Base-by-base conservation (phyloP, 2,329 filamentous ascomycete genomes). In the Alternaria arborescens region DNA sequence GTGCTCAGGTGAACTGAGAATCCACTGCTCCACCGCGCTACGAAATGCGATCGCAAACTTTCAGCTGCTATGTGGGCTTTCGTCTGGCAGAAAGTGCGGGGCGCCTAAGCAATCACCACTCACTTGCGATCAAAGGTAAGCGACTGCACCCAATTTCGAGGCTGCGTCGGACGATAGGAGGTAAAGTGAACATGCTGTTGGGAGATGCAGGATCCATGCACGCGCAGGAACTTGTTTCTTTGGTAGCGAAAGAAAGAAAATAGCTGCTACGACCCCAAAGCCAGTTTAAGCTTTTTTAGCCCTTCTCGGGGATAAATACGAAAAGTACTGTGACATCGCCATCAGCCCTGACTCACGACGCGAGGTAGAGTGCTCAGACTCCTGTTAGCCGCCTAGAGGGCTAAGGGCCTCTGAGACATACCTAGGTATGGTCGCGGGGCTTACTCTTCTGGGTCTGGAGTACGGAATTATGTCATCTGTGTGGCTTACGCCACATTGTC, bases 171-270 rank as follows among this genome's bases (percentile, higher is more conserved):
- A 50, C 28, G 43, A 34, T 41, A 53, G 40, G 12, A 32, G 30
- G 14, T 24, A 54, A 30, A 46, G 20, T 36, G 24, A 43, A 40
- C 42, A 54, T 47, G 50, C 14, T 24, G 51, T 55, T 48, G 43
- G 38, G 44, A 8, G 7, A 18, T 30, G 53, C 43, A 16, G n/a
- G 26, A 50, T 41, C 36, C 53, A 16, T 55, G 53, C 22, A 40
- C 18, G 36, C 7, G 43, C 43, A 58, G 24, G 28, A 26, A 12
- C 41, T 55, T 34, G 55, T 14, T 26, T 26, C 32, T 11, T 24
- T 44, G 57, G 52, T 55, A 59, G 57, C 51, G 56, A 55, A 38
- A 22, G 7, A 20, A 34, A 10, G 12, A 52, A 7, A 34, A 44
- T 26, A 53, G 40, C 40, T 53, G 40, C 20, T 43, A 44, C 14